These are phyloP conservation scores for Acacia concinna DNA, from an alignment of 331 rosid genomes.

Conservation along the genomic window DNA sequence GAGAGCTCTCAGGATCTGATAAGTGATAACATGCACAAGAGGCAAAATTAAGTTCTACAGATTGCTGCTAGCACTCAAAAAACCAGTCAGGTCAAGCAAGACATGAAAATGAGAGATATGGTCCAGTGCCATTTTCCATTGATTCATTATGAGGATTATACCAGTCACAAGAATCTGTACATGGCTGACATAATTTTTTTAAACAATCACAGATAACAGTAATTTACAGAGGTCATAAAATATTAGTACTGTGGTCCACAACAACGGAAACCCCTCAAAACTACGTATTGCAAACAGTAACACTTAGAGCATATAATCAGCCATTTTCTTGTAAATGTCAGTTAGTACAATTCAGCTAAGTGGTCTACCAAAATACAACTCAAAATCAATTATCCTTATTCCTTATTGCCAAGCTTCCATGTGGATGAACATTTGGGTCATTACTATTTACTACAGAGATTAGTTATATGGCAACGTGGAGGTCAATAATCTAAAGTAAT, in stretches of 20 bases:
- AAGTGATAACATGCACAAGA: constrained; percentile 44
- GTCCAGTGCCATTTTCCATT: not conserved
- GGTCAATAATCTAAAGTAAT: too few species aligned
- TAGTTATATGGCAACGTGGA: too few species aligned
- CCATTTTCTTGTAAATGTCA: not conserved
- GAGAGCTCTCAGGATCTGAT: constrained; percentile 55
- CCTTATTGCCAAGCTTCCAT: not conserved
- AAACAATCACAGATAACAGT: constrained; percentile 2
- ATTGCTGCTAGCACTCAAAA: constrained; percentile 5
- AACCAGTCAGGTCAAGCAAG: constrained; percentile 13
- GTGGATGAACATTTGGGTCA: constrained; percentile 14
- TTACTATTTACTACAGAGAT: not conserved
- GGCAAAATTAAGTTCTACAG: constrained; percentile 24
- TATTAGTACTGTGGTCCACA: not conserved
- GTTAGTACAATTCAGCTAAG: not conserved
- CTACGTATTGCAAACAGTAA: constrained; percentile 2
- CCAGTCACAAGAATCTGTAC: constrained; percentile 13
- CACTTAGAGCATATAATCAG: not conserved
- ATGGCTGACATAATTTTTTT: not conserved
- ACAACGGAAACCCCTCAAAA: not conserved
- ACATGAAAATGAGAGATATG: constrained; percentile 1
- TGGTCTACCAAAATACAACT: constrained; percentile 21
- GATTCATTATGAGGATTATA: not conserved
- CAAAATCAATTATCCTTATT: not conserved
- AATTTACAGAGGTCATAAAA: not conserved